These are phyloP conservation scores for Aspergillus intermedius DNA, from an alignment of 2,329 filamentous ascomycete species.

Conservation along the genomic window DNA sequence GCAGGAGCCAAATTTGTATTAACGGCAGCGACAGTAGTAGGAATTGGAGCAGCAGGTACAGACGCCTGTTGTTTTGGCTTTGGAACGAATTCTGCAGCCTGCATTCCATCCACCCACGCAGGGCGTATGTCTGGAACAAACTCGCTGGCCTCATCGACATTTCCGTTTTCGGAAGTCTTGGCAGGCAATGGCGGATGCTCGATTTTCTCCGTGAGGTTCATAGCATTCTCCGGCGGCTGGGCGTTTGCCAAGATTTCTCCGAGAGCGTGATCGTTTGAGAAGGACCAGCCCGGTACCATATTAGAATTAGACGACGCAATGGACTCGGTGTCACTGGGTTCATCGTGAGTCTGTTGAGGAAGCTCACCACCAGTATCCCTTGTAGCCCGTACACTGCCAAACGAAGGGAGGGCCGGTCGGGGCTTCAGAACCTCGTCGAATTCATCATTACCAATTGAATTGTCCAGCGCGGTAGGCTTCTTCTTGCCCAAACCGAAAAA, in stretches of 20 bases:
- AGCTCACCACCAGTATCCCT: conserved; percentile 23
- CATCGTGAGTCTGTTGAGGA: conserved; percentile 10
- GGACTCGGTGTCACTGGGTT: conserved; percentile 27
- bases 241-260: conserved; percentile 45
- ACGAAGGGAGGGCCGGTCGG: conserved; percentile 53
- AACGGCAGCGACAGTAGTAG: conserved; percentile 1
- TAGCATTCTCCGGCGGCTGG: conserved; percentile 10
- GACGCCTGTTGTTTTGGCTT: neutral
- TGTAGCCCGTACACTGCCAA: conserved; percentile 55
- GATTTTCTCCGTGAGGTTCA: conserved; percentile 1
- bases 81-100: neutral
- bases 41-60: neutral
- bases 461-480: conserved; percentile 20
- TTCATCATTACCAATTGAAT: conserved; percentile 39
- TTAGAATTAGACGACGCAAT: conserved; percentile 42
- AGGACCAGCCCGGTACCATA: conserved; percentile 24
- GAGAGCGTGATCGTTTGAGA: conserved; percentile 49
- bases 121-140: neutral
- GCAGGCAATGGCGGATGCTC: conserved; percentile 2
- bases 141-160: neutral
- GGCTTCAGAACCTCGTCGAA: conserved; percentile 53
- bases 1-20: conserved; percentile 25
- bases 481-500: conserved; percentile 34
- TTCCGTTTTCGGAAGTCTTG: neutral
- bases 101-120: neutral